These are phyloP conservation scores for Neostapfia colusana DNA, from an alignment of 176 grass and related monocot species.

Conservation along the genomic window DNA sequence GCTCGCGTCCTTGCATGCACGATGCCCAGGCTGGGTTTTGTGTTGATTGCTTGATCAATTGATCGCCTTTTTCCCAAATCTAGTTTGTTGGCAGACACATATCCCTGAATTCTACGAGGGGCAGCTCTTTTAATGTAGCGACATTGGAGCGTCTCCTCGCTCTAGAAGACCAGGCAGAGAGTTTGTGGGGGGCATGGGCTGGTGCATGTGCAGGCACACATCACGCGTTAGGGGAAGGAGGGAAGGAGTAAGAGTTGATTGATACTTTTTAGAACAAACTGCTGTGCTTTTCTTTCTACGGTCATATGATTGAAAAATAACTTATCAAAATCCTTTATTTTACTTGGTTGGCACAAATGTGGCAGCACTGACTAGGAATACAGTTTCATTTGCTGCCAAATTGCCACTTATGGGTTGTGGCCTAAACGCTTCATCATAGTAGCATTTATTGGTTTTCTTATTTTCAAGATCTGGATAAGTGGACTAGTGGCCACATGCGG, in stretches of 20 bases:
- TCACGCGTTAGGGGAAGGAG: neutral
- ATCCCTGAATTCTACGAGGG: neutral
- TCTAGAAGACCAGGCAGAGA: neutral
- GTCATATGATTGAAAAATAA: neutral
- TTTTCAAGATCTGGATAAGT: neutral
- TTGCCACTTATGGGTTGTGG: neutral
- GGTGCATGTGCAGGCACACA: neutral
- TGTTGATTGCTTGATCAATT: neutral
- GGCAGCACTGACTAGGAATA: neutral
- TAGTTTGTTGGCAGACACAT: neutral
- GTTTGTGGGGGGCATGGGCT: neutral
- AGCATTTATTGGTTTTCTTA: slow-evolving; percentile 14
- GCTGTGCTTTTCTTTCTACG: no score
- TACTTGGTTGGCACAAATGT: neutral
- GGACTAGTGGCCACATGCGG: neutral
- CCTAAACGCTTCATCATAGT: neutral
- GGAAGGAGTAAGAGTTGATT: neutral
- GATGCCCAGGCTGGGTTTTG: neutral
- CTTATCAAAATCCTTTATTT: neutral
- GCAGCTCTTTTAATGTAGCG: neutral
- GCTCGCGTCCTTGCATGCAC: neutral
- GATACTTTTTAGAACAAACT: neutral
- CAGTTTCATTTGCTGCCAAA: neutral
- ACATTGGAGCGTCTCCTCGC: neutral
- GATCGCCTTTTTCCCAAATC: neutral